A percentile compares a stretch with the other conserved stretches of the same genome.
phyloP scores from a whole-genome alignment of 2,329 filamentous ascomycete genomes.

The Alternaria angustiovoidea region DNA sequence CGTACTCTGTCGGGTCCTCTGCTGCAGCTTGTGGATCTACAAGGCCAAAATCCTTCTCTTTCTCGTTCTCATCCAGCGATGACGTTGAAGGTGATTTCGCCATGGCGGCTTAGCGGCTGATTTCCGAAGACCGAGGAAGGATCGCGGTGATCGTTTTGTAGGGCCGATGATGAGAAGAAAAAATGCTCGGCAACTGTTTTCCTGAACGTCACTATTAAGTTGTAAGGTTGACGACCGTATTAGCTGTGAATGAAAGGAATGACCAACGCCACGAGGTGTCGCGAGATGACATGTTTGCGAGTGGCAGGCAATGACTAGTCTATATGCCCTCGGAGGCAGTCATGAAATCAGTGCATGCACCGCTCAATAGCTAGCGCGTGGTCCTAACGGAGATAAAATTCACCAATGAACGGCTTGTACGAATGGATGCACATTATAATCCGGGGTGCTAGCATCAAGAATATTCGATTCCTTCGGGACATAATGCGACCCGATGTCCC shows the following conservation, averaged over 20 bases:
- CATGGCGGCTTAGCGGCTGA: slow-evolving; percentile 11
- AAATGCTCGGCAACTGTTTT: background rate
- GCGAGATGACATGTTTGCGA: slow-evolving; percentile 13
- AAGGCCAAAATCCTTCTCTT: slow-evolving; percentile 50
- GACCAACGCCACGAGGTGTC: slow-evolving; percentile 10
- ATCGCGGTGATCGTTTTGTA: slow-evolving; percentile 5
- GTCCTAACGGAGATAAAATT: slow-evolving; percentile 38
- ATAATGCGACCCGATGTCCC: slow-evolving; percentile 27
- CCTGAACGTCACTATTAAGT: background rate
- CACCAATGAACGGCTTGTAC: slow-evolving; percentile 28
- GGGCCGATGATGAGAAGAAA: background rate
- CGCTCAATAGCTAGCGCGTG: slow-evolving; percentile 31
- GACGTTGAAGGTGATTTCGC: slow-evolving; percentile 33
- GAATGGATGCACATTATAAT: slow-evolving; percentile 25
- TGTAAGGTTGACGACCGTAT: background rate
- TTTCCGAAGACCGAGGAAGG: slow-evolving; percentile 4
- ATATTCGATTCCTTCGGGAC: slow-evolving; percentile 29
- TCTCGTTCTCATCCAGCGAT: slow-evolving; percentile 38
- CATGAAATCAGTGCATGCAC: slow-evolving; percentile 34
- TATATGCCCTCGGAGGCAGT: slow-evolving; percentile 27
- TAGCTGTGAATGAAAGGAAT: slow-evolving; percentile 6
- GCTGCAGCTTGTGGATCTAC: slow-evolving; percentile 48
- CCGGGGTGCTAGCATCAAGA: slow-evolving; percentile 41
- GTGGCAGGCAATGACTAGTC: slow-evolving; percentile 23
- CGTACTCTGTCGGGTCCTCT: slow-evolving; percentile 46